Base-by-base conservation (phyloP, 2,329 filamentous ascomycete genomes). In the Pseudogymnoascus sp. region DNA sequence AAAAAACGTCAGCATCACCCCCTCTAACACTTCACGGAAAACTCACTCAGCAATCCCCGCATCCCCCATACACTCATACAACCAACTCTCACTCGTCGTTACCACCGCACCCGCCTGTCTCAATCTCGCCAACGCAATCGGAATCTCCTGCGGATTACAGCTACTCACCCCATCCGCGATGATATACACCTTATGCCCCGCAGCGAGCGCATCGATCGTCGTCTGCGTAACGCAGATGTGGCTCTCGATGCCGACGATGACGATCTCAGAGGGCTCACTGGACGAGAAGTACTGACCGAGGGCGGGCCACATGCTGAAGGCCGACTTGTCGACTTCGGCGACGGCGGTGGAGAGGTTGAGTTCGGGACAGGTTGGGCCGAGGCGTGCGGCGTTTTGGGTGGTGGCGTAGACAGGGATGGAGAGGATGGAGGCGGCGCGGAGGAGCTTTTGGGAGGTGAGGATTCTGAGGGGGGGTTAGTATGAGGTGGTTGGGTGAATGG, bases 151-250 rank as follows among this genome's bases (percentile, higher is more conserved):
- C 16, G 80, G 78, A 77, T 97, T 96, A 74, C 90, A 91, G 77
- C 89, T 93, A 72, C 89, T 93, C 45, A 97, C 93, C 34, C 86
- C 93, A 75, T 97, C 93, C 62, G 92, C 91, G 34, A 97, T 80
- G 40, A 97, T 79, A 75, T 96, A 96, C 5, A 97, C 93, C 62
- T 80, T 80, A 75, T 96, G 90, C 0, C 92, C 92, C 1, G 82
- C 81, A 21, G 80, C 79, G 47, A 95, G 78, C 60, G 96, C 78
- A 77, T 97, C 93, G 45, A 97, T 81, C 14, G 90, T 86, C 45
- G 93, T 97, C 81, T 97, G 93, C 66, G 91, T 93, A 31, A 97
- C 86, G 79, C 93, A 97, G 73, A 97, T 95, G 77, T 97, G 93
- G 42, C 86, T 85, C 77, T 97, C 93, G 73, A 97, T 96, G 39